Percentiles rank a stretch among this genome's conserved stretches.
phyloP scores from a whole-genome alignment of 345 rosid genomes.

The Dovyalis caffra region DNA sequence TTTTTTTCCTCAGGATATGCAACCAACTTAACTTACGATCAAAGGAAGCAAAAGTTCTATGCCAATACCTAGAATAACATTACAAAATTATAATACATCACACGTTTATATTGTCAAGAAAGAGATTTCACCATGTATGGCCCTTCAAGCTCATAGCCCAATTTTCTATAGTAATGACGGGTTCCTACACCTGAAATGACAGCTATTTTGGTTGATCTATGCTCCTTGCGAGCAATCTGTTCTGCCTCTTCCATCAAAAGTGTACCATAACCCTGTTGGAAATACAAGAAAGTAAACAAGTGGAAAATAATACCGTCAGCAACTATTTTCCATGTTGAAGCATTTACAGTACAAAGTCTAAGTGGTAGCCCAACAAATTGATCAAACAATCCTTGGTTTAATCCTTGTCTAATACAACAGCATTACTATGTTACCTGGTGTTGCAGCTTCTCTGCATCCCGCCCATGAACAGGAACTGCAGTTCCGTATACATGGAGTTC shows the following conservation, averaged over 20 bases:
- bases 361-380: neutral
- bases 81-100: slow-evolving; percentile 14
- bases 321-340: neutral
- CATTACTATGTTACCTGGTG: slow-evolving; percentile 65
- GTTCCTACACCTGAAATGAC: slow-evolving; percentile 97
- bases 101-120: slow-evolving; percentile 13
- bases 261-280: slow-evolving; percentile 81
- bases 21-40: neutral
- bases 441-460: slow-evolving; percentile 93
- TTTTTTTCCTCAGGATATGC: neutral
- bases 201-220: slow-evolving; percentile 74
- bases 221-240: slow-evolving; percentile 73
- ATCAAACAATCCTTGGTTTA: neutral
- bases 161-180: slow-evolving; percentile 87
- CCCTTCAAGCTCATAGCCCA: slow-evolving; percentile 93
- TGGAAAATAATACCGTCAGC: neutral
- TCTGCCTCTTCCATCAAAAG: slow-evolving; percentile 99
- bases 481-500: slow-evolving; percentile 99
- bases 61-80: neutral
- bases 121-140: slow-evolving; percentile 95
- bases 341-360: neutral
- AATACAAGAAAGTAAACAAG: neutral
- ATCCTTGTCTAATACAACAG: neutral
- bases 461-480: slow-evolving; percentile 98
- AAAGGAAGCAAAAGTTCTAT: neutral